Percentiles rank a stretch among this genome's conserved stretches.
phyloP scores from a whole-genome alignment of 2,329 filamentous ascomycete genomes.

The Epichloe typhina region DNA sequence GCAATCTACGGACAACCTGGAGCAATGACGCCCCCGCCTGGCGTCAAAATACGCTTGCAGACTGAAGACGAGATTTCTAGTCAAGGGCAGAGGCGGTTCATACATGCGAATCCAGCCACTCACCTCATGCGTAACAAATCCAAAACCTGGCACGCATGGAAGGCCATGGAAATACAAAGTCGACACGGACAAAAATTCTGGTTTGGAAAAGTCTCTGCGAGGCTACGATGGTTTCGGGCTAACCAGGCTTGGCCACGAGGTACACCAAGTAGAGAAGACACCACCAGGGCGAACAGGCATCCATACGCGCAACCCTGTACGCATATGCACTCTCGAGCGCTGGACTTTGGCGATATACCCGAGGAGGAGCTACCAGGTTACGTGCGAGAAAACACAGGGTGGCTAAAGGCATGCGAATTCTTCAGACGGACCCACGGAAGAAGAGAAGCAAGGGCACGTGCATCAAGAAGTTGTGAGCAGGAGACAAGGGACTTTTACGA shows the following conservation, averaged over 20 bases:
- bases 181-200: slow-evolving; percentile 37
- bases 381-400: slow-evolving; percentile 30
- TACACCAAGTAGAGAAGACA: slow-evolving; percentile 6
- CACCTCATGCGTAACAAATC: slow-evolving; percentile 32
- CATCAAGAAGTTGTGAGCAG: slow-evolving; percentile 9
- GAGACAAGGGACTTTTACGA: slow-evolving; percentile 13
- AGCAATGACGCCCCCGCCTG: slow-evolving; percentile 12
- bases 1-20: slow-evolving; percentile 25
- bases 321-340: slow-evolving; percentile 13
- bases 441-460: slow-evolving; percentile 3
- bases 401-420: slow-evolving; percentile 28
- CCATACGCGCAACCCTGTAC: slow-evolving; percentile 15
- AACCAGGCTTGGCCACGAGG: slow-evolving; percentile 6
- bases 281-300: neutral
- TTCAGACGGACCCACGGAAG: slow-evolving; percentile 16
- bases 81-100: slow-evolving; percentile 24
- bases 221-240: slow-evolving; percentile 20
- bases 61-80: neutral
- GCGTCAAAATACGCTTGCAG: slow-evolving; percentile 8
- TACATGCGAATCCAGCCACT: slow-evolving; percentile 36
- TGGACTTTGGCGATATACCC: slow-evolving; percentile 26
- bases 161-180: slow-evolving; percentile 34
- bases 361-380: slow-evolving; percentile 29
- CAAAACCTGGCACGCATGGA: slow-evolving; percentile 31
- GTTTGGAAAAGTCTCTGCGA: slow-evolving; percentile 31